Base-by-base conservation (phyloP, 2,329 filamentous ascomycete genomes). In the Colletotrichum sp. region DNA sequence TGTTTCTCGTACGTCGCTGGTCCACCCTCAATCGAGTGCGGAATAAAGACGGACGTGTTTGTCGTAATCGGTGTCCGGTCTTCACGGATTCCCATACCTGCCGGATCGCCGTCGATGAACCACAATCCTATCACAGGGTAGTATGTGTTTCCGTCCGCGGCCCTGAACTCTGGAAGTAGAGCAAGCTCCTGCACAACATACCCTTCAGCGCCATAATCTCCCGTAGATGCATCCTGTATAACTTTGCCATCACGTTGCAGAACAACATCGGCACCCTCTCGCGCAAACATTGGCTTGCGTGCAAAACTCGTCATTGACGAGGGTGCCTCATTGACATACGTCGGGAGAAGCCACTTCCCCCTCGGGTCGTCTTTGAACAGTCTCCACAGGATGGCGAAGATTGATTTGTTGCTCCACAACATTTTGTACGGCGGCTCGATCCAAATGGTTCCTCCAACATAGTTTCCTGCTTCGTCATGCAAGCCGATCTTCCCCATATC, bases 401-500 rank as follows among this genome's bases (percentile, higher is more conserved):
- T 10, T 8, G 70, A 36, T 10, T 72, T 72, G 63, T 72, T 72
- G 63, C 70, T 72, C 70, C 70, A 72, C 0, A 72, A 28, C 30
- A 72, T 48, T 34, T 72, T 72, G n/a, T 72, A 72, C 5, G 70
- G 70, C 24, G 63, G 30, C 63, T 72, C 70, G 1, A 72, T 72
- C 63, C 70, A 72, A n/a, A 60, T 30, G 7, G 70, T 72, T 2
- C 70, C 69, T 5, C 61, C 48, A 7, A 67, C 12, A 28, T 65
- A 65, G 1, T 55, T 34, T 16, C 68, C 68, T 10, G 28, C 68
- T 32, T 71, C 30, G 39, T 71, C 39, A 4, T 55, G 39, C 21
- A 36, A 63, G 4, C 68, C 68, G 3, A 70, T 32, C 16, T 39
- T 57, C 12, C 7, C 70, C 70, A 72, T 72, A 6, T 72, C 63